Evolutionary conservation across 2,329 filamentous ascomycete species (phyloP).

Genomic region (Akanthomyces dipterigenus): DNA sequence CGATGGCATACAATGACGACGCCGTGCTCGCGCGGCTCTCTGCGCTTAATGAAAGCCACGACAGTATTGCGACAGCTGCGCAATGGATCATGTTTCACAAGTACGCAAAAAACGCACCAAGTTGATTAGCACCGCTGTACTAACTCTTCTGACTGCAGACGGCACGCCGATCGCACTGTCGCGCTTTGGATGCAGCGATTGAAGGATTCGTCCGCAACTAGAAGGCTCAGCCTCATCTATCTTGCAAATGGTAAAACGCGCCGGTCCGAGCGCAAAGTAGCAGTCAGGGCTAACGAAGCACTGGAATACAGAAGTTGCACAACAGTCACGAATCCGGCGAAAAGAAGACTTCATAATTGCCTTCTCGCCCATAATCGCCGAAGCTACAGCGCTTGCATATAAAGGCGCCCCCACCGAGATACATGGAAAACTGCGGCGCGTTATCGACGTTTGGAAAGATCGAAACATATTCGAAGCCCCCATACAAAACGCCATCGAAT

Average conservation of each 20-base stretch:
- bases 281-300: conserved; percentile 2
- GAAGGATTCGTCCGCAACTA: conserved; percentile 78
- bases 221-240: conserved; percentile 86
- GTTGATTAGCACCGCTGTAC: conserved; percentile 9
- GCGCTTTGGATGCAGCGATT: conserved; percentile 87
- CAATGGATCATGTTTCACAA: conserved; percentile 99
- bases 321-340: conserved; percentile 87
- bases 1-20: conserved; percentile 93
- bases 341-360: conserved; percentile 91
- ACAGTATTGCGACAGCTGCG: conserved; percentile 90
- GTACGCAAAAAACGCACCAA: conserved; percentile 40
- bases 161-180: conserved; percentile 86
- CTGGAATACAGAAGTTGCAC: conserved; percentile 67
- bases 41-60: conserved; percentile 92
- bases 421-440: conserved; percentile 78
- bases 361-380: conserved; percentile 85
- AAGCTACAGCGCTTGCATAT: conserved; percentile 85
- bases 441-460: conserved; percentile 91
- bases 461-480: conserved; percentile 74
- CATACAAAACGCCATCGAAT: conserved; percentile 75
- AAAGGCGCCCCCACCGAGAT: conserved; percentile 81
- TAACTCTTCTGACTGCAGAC: conserved; percentile 41
- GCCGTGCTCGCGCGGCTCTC: conserved; percentile 91
- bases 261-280: not conserved
- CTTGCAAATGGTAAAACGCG: conserved; percentile 74